Evolutionary conservation across 2,329 filamentous ascomycete genomes (phyloP).

Genomic region (Fusarium dlaminii): DNA sequence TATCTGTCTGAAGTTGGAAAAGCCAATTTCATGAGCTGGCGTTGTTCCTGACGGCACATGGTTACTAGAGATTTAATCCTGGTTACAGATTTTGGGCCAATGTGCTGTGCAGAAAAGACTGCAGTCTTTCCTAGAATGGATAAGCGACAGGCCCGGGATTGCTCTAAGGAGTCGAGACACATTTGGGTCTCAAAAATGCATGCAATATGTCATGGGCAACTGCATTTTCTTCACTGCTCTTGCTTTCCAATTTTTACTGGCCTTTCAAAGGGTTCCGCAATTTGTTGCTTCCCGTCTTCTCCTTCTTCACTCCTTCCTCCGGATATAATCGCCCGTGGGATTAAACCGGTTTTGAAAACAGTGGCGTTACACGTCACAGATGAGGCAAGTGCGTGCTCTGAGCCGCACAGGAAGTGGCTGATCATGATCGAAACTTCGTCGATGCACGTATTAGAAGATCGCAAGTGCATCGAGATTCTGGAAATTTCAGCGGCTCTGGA

Average conservation of each 20-base stretch:
- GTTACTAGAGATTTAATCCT: conserved; percentile 25
- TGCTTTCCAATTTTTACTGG: not conserved
- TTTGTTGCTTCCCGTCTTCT: not conserved
- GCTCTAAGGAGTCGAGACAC: conserved; percentile 12
- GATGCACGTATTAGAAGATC: conserved; percentile 12
- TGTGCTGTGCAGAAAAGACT: not conserved
- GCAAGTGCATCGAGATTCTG: conserved; percentile 32
- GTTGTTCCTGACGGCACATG: conserved; percentile 30
- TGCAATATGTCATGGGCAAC: conserved; percentile 7
- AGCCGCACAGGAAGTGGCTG: conserved; percentile 21
- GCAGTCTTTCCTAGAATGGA: conserved; percentile 11
- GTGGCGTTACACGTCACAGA: conserved; percentile 34
- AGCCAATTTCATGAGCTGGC: conserved; percentile 12
- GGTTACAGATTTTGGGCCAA: conserved; percentile 5
- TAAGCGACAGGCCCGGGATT: conserved; percentile 9
- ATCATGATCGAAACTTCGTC: conserved; percentile 3
- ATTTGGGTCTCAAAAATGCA: not conserved
- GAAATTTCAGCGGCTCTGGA: not conserved
- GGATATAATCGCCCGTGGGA: conserved; percentile 12
- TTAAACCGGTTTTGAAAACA: conserved; percentile 27
- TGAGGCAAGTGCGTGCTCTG: conserved; percentile 15
- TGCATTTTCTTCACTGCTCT: not conserved
- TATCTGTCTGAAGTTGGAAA: not conserved
- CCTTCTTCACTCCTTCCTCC: conserved; percentile 6
- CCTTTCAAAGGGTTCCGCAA: not conserved